These are phyloP conservation scores for Pelargonium nanum DNA, from an alignment of 345 rosid species.

Conservation along the genomic window DNA sequence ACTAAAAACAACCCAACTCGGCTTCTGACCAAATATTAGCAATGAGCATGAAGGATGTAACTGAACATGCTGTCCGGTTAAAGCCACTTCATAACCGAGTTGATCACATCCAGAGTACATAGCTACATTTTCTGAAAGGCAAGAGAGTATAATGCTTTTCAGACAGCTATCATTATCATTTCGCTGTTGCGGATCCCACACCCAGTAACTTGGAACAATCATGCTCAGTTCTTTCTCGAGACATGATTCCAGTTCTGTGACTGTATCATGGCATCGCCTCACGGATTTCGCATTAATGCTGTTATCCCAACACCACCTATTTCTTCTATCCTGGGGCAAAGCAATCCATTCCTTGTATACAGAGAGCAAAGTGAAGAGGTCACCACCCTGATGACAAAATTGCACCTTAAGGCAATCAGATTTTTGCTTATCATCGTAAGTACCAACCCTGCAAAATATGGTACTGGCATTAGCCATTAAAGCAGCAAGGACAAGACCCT, in stretches of 20 bases:
- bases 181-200: slow-evolving; percentile 2
- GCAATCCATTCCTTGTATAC: not conserved
- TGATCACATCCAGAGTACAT: slow-evolving; percentile 75
- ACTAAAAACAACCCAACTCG: slow-evolving; percentile 79
- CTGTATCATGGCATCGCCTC: slow-evolving; percentile 80
- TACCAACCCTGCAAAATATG: not conserved
- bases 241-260: slow-evolving; percentile 34
- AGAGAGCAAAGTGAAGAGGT: not conserved
- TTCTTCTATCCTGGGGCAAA: slow-evolving; percentile 16
- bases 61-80: slow-evolving; percentile 61
- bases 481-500: slow-evolving; percentile 50
- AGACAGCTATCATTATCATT: slow-evolving; percentile 33
- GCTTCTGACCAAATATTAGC: slow-evolving; percentile 66
- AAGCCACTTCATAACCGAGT: slow-evolving; percentile 81
- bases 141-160: slow-evolving; percentile 46
- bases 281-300: slow-evolving; percentile 14
- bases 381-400: not conserved
- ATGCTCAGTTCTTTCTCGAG: not conserved
- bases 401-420: not conserved
- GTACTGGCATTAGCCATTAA: not conserved
- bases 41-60: slow-evolving; percentile 83
- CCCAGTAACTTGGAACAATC: not conserved
- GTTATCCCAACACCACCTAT: not conserved
- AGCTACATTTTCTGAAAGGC: slow-evolving; percentile 38
- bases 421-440: too few species aligned